Evolutionary conservation across 768 basidiomycete species (phyloP), one percentile per base, ranked within the genome.

Genomic region (Leccinum pellstonianum): DNA sequence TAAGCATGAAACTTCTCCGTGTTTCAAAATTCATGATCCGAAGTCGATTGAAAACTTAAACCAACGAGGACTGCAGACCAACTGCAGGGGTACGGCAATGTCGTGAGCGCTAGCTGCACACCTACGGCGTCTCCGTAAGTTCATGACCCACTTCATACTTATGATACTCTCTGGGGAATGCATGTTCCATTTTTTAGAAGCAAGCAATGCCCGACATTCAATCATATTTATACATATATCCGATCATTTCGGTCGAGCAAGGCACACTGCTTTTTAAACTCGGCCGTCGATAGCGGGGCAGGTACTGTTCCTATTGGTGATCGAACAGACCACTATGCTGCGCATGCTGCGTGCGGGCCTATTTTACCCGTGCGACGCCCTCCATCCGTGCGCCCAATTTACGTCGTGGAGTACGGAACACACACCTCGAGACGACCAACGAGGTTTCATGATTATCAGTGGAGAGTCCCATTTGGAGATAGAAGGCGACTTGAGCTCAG

Each of bases 11-110:
- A 67, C 64, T 63, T 58, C 35, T 62, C 46, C 66, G 59, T 66
- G 66, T 68, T 68, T 68, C 67, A 70, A 70, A 37, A 54, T 57
- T 68, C 57, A 62, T 70, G 62, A 60, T 61, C 67, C 67, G 68
- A 67, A 63, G 9, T 51, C 35, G 47, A 43, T 47, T 63, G 47
- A 29, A 58, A 56, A 47, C 51, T 41, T 57, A 33, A 61, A 64
- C 56, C 43, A 55, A 12, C 43, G 43, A 15, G n/a, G 56, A 54
- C 15, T n/a, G 7, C 15, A 46, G 29, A 15, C 14, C 49, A n/a
- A 49, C 53, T 43, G 54, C 27, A 31, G 49, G 3, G 6, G 54
- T 64, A 68, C 69, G 69, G 66, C 64, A 69, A 49, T 62, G 63
- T 68, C 61, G 63, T 68, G 58, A 68, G 49, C 21, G 12, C 6